Conservation (phyloP, 2,329 filamentous ascomycete genomes). For the Penicillium decumbens region DNA sequence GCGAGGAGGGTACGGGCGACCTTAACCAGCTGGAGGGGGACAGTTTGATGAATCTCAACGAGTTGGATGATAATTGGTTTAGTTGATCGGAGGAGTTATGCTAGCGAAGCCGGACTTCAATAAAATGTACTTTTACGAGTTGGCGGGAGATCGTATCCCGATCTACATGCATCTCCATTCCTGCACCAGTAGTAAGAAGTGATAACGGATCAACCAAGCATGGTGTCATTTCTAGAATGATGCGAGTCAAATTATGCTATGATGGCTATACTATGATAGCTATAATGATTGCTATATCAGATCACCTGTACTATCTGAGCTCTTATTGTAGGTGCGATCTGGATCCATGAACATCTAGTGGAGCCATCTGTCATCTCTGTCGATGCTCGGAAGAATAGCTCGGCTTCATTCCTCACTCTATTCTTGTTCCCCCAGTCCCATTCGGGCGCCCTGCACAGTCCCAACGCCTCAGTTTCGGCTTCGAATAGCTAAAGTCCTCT, state of each 20-base stretch:
- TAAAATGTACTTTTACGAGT: background rate
- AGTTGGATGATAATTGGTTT: constrained; percentile 43
- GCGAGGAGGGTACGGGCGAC: constrained; percentile 29
- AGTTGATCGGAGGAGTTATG: constrained; percentile 16
- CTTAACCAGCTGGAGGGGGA: constrained; percentile 35
- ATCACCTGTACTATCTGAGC: no score
- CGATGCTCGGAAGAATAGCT: background rate
- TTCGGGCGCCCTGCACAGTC: background rate
- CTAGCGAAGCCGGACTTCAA: background rate
- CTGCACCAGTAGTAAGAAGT: constrained; percentile 6
- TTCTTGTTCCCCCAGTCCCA: background rate
- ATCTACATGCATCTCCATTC: constrained; percentile 12
- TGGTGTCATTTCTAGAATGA: background rate
- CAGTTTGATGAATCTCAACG: constrained; percentile 37
- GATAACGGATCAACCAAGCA: background rate
- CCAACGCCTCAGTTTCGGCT: background rate
- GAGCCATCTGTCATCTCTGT: background rate
- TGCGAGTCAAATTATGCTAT: background rate
- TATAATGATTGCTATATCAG: no score
- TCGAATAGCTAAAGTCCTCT: background rate
- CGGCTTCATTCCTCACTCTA: background rate
- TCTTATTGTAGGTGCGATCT: no score
- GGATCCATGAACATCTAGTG: background rate
- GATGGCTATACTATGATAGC: background rate
- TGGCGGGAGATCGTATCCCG: constrained; percentile 3